Conservation (phyloP, 2,329 filamentous ascomycete species). For the Diaporthe nobilis region DNA sequence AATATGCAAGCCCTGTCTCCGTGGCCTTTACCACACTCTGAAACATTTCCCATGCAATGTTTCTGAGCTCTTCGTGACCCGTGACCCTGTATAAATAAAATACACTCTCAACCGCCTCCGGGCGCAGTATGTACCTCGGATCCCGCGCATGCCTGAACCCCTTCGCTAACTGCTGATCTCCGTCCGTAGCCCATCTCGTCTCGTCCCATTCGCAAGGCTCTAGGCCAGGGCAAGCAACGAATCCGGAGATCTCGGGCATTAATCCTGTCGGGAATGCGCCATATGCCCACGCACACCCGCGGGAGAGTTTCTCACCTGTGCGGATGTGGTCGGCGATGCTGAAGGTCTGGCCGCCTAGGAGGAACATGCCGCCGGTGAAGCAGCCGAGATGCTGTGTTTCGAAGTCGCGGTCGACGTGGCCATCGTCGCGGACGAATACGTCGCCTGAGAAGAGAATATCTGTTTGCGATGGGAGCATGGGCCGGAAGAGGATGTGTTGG, state of each 20-base stretch:
- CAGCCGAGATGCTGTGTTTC: conserved; percentile 56
- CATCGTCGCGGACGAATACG: not conserved
- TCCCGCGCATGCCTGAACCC: conserved; percentile 48
- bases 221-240: conserved; percentile 55
- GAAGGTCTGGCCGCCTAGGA: conserved; percentile 57
- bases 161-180: conserved; percentile 45
- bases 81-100: conserved; percentile 74
- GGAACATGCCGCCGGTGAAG: conserved; percentile 59
- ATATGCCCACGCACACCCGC: conserved; percentile 68
- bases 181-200: conserved; percentile 50
- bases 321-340: conserved; percentile 57
- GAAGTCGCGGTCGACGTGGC: conserved; percentile 41
- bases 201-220: conserved; percentile 52
- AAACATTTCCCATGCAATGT: conserved; percentile 76
- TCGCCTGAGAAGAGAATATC: conserved; percentile 72
- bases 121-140: conserved; percentile 67
- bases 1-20: conserved; percentile 64
- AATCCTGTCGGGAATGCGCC: conserved; percentile 63
- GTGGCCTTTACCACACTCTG: conserved; percentile 65
- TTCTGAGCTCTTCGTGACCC: conserved; percentile 66
- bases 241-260: conserved; percentile 66
- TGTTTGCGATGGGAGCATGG: conserved; percentile 69
- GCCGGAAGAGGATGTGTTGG: conserved; percentile 75
- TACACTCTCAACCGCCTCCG: conserved; percentile 77
- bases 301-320: conserved; percentile 58